Conservation (phyloP, 371 early-diverging fungal genomes). For the Circinella umbellata region DNA sequence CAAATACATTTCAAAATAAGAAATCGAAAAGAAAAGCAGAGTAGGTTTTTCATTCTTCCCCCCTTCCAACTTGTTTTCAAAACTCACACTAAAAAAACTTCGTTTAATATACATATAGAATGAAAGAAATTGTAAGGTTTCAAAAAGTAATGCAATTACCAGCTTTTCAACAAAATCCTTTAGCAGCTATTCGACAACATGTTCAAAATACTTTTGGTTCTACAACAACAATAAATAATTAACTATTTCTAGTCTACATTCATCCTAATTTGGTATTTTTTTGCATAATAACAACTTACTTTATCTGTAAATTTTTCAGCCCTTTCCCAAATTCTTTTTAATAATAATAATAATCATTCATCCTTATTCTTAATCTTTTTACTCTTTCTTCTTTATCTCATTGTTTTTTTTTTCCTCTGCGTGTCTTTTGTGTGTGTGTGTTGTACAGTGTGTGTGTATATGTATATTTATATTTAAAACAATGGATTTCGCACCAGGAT, state of each 20-base stretch:
- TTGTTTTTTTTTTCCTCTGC: neutral
- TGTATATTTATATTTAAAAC: no score
- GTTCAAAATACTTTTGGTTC: conserved; percentile 66
- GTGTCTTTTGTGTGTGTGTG: neutral
- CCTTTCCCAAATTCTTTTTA: no score
- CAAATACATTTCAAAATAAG: conserved; percentile 46
- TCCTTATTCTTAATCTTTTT: neutral
- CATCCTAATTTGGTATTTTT: conserved; percentile 12
- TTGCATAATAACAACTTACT: conserved; percentile 8
- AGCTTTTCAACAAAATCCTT: conserved; percentile 71
- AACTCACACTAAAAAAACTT: no score
- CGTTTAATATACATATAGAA: no score
- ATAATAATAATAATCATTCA: no score
- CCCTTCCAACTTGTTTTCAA: no score
- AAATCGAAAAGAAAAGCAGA: conserved; percentile 59
- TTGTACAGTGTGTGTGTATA: no score
- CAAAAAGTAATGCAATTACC: conserved; percentile 71
- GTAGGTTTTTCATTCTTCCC: no score
- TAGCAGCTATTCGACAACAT: conserved; percentile 72
- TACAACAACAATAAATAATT: conserved; percentile 1
- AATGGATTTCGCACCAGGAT: conserved; percentile 2
- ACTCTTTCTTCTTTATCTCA: neutral
- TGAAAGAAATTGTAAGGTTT: conserved; percentile 72
- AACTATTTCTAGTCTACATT: neutral
- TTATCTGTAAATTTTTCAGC: neutral